Evolutionary conservation across 306 rosid genomes (phyloP).

Genomic region (Canavalia gladiata): DNA sequence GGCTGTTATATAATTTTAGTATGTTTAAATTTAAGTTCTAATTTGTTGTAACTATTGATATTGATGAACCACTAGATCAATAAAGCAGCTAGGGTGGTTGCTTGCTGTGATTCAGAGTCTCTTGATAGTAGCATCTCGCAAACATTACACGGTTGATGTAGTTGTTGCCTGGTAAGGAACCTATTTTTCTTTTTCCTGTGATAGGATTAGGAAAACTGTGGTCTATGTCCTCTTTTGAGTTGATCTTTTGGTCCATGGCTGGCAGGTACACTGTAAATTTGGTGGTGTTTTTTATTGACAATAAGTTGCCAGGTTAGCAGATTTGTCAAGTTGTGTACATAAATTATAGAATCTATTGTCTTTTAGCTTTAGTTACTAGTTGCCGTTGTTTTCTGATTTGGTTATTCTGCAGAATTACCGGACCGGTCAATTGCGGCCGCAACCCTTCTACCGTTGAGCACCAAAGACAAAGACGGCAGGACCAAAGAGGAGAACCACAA

Average conservation of each 20-base stretch:
- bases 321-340: conserved; percentile 1
- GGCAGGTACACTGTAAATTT: conserved; percentile 97
- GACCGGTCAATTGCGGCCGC: conserved; percentile 78
- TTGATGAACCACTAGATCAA: conserved; percentile 58
- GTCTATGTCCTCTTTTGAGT: neutral
- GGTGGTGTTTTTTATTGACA: conserved; percentile 90
- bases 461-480: conserved; percentile 77
- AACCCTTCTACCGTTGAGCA: conserved; percentile 73
- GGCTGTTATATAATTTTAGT: neutral
- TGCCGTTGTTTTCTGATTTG: conserved; percentile 44
- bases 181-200: neutral
- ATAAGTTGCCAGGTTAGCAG: conserved; percentile 81
- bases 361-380: conserved; percentile 14
- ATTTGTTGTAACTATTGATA: conserved; percentile 39
- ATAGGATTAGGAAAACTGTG: neutral
- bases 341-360: conserved; percentile 14
- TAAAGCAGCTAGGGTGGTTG: conserved; percentile 90
- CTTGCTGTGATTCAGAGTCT: conserved; percentile 89
- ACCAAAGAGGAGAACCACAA: conserved; percentile 93
- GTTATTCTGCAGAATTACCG: conserved; percentile 74
- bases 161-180: conserved; percentile 92
- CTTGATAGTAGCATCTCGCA: conserved; percentile 95
- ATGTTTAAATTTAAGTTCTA: conserved; percentile 25
- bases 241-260: conserved; percentile 40
- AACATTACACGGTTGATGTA: conserved; percentile 97